A percentile compares a stretch with the other conserved stretches of the same genome.
Evolutionary conservation across 306 rosid species (phyloP).

Genomic region (Morella rubra): DNA sequence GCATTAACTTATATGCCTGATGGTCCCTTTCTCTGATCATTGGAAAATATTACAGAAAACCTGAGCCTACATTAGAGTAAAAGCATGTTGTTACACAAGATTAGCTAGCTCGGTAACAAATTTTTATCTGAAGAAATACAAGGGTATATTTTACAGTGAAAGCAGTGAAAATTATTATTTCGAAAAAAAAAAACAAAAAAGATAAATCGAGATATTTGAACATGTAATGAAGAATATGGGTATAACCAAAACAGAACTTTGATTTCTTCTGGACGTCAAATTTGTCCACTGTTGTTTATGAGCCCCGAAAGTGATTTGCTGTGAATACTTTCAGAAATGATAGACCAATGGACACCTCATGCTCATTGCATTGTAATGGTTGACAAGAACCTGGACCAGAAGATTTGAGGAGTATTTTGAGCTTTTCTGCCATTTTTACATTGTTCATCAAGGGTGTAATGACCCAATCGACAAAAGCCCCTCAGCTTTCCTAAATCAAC

Average conservation of each 20-base stretch:
- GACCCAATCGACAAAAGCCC: no score
- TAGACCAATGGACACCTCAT: no score
- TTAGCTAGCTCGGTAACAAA: neutral
- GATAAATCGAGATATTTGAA: neutral
- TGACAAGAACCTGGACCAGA: no score
- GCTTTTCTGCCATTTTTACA: no score
- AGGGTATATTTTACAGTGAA: neutral
- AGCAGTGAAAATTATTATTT: neutral
- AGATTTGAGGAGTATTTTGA: no score
- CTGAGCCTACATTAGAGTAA: slow-evolving; percentile 5
- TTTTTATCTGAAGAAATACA: neutral
- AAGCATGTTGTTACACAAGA: neutral
- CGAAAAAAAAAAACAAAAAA: neutral
- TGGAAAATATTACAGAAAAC: slow-evolving; percentile 23
- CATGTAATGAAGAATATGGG: neutral
- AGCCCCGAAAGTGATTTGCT: no score
- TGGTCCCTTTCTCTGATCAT: slow-evolving; percentile 22
- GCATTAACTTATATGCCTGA: slow-evolving; percentile 36
- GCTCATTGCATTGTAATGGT: no score
- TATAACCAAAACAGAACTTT: neutral
- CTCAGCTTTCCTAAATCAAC: neutral
- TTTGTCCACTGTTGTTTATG: no score
- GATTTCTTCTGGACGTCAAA: neutral
- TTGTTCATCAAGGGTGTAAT: no score
- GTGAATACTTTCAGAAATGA: no score